Evolutionary conservation across 495 filamentous ascomycete genomes (phyloP).

Genomic region (Daldinia grandis): DNA sequence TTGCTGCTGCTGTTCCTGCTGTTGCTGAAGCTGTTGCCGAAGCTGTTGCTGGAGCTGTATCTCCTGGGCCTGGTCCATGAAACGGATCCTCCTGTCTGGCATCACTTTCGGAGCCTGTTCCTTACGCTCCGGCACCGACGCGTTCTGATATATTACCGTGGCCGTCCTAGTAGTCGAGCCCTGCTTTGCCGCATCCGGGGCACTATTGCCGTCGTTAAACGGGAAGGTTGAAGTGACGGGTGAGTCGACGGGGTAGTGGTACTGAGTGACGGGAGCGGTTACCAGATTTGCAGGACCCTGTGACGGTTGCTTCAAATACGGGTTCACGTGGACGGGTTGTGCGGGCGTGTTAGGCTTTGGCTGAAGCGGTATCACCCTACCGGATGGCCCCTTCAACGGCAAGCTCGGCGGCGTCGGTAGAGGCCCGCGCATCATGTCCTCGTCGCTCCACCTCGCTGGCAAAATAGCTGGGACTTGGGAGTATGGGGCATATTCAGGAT

Average conservation of each 20-base stretch:
- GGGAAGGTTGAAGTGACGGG: slow-evolving; percentile 23
- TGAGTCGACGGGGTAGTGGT: slow-evolving; percentile 19
- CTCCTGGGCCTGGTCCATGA: background rate
- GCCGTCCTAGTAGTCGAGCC: background rate
- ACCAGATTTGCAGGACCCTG: background rate
- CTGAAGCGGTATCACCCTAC: background rate
- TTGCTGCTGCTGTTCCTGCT: no score
- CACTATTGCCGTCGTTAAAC: slow-evolving; percentile 6
- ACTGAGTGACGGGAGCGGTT: background rate
- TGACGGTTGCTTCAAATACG: background rate
- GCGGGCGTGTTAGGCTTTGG: background rate
- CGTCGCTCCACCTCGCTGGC: slow-evolving; percentile 15
- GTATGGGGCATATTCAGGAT: slow-evolving; percentile 13
- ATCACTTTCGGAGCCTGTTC: background rate
- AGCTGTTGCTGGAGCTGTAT: background rate
- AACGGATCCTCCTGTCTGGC: background rate
- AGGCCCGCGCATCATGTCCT: slow-evolving; percentile 32
- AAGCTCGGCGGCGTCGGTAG: slow-evolving; percentile 3
- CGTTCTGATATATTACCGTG: slow-evolving; percentile 4
- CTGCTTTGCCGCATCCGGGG: slow-evolving; percentile 9
- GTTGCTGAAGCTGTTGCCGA: no score
- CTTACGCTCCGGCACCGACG: background rate
- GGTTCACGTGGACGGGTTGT: background rate
- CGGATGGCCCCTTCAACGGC: background rate
- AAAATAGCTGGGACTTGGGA: slow-evolving; percentile 6